phyloP scores from a whole-genome alignment of 2,329 filamentous ascomycete genomes.

The Monilinia laxa region DNA sequence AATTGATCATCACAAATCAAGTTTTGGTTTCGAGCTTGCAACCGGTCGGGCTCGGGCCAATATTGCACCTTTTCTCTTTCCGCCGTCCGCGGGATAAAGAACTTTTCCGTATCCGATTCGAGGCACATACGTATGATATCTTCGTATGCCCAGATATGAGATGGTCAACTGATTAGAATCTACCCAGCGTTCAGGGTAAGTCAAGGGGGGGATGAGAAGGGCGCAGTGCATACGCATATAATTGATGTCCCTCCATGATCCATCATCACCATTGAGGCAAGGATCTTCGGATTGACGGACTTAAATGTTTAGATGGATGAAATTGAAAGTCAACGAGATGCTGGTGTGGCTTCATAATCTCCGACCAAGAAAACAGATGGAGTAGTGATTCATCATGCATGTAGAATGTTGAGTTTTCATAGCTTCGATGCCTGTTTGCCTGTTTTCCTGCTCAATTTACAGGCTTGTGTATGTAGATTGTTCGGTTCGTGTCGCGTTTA shows the following conservation, averaged over 20 bases:
- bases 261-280: neutral
- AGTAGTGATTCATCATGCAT: slow-evolving; percentile 18
- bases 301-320: neutral
- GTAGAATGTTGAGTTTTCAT: slow-evolving; percentile 5
- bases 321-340: neutral
- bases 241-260: neutral
- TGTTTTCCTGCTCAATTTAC: neutral
- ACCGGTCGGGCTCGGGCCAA: neutral
- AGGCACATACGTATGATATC: slow-evolving; percentile 4
- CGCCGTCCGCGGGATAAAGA: neutral
- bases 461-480: neutral
- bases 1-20: neutral
- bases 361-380: neutral
- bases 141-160: slow-evolving; percentile 3
- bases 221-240: slow-evolving; percentile 14
- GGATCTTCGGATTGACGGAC: slow-evolving; percentile 4
- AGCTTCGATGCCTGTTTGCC: neutral
- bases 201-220: slow-evolving; percentile 7
- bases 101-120: neutral
- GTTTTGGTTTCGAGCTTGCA: neutral
- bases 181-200: slow-evolving; percentile 18
- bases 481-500: neutral
- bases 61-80: neutral
- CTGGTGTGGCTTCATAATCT: slow-evolving; percentile 1
- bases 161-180: slow-evolving; percentile 13